Evolutionary conservation across 139 green algal genomes (phyloP).

Genomic region (Desmodesmus armatus): DNA sequence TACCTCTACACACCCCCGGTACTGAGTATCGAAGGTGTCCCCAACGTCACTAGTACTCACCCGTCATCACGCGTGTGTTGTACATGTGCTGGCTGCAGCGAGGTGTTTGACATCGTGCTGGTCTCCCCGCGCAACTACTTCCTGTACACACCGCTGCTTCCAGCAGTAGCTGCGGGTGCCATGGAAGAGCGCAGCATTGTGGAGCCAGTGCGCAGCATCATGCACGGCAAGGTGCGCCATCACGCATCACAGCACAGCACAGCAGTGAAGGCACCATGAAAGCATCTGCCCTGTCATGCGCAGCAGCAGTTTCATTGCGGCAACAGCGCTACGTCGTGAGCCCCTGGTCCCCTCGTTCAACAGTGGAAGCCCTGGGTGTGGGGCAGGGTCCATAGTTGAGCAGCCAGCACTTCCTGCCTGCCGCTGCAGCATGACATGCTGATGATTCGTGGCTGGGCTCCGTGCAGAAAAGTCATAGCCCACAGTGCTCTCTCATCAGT

Average conservation of each 20-base stretch:
- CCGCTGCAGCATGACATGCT: background rate
- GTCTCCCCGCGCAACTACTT: constrained; percentile 96
- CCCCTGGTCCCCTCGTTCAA: background rate
- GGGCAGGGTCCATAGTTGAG: no score
- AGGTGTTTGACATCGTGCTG: constrained; percentile 82
- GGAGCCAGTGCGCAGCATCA: constrained; percentile 83
- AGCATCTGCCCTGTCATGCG: background rate
- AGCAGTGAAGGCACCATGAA: background rate
- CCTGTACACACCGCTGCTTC: constrained; percentile 96
- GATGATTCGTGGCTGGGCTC: background rate
- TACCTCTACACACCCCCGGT: background rate
- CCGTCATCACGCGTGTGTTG: background rate
- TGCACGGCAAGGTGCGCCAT: constrained; percentile 58
- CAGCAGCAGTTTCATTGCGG: background rate
- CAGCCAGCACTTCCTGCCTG: background rate
- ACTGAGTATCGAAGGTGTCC: background rate
- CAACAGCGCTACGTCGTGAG: background rate
- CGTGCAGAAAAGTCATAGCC: background rate
- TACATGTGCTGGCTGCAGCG: background rate
- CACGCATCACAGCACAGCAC: no score
- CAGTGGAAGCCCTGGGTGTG: background rate
- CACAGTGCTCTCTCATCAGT: background rate
- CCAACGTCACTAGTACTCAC: background rate
- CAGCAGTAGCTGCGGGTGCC: constrained; percentile 86
- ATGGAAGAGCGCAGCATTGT: constrained; percentile 94